phyloP scores from a whole-genome alignment of 345 rosid species.

The Syzygium jambos region DNA sequence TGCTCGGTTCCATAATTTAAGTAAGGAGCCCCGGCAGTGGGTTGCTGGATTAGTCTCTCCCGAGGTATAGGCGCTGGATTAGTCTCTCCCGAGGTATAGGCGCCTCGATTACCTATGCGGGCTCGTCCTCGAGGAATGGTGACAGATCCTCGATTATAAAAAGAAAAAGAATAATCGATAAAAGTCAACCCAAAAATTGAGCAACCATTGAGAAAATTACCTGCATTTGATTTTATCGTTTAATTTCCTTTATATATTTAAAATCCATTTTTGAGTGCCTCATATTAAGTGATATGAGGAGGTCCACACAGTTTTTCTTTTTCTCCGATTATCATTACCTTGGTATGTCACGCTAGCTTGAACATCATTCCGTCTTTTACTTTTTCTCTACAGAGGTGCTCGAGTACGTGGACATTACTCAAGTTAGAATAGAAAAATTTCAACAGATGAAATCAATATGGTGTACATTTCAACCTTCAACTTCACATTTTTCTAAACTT shows the following conservation, averaged over 20 bases:
- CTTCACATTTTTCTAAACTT: not conserved
- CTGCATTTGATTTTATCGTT: not conserved
- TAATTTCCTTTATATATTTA: not conserved
- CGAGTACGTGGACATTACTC: not conserved
- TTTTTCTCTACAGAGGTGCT: not conserved
- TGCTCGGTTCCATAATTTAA: too few relatives aligned
- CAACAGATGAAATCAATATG: not conserved
- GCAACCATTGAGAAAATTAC: not conserved
- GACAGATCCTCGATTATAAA: too few relatives aligned
- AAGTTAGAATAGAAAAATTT: not conserved
- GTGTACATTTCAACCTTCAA: not conserved
- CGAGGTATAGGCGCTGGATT: too few relatives aligned
- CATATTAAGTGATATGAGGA: not conserved
- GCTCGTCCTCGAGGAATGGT: too few relatives aligned
- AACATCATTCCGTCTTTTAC: not conserved
- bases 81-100: too few relatives aligned
- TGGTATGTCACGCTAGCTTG: not conserved
- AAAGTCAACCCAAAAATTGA: not conserved
- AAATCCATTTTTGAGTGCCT: too few relatives aligned
- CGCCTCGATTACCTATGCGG: too few relatives aligned
- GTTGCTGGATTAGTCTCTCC: too few relatives aligned
- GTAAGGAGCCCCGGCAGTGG: too few relatives aligned
- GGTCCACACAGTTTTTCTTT: not conserved
- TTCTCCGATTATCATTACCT: not conserved
- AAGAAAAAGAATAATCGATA: too few relatives aligned